phyloP scores from a whole-genome alignment of 1,139 yeast genomes.

The Ashbya aceris region DNA sequence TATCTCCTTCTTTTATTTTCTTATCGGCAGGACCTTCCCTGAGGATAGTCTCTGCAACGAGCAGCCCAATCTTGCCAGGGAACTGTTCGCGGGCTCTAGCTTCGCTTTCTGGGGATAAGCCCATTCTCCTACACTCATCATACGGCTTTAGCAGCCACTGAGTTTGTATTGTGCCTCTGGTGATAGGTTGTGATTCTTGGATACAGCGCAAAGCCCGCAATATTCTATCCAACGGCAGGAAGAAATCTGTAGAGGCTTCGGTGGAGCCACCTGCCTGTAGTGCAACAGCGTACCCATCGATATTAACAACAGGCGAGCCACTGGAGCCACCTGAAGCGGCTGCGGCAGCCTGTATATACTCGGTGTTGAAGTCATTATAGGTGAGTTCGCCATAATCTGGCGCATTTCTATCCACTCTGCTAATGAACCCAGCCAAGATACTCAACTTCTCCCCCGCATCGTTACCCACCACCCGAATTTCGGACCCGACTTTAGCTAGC shows the following conservation, averaged over 20 bases:
- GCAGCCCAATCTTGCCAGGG: slow-evolving; percentile 70
- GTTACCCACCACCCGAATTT: slow-evolving; percentile 89
- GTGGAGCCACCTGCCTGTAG: slow-evolving; percentile 91
- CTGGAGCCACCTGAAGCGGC: slow-evolving; percentile 93
- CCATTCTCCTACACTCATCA: slow-evolving; percentile 84
- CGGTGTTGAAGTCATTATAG: slow-evolving; percentile 93
- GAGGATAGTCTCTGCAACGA: slow-evolving; percentile 75
- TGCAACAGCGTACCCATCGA: slow-evolving; percentile 82
- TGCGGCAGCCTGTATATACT: slow-evolving; percentile 94
- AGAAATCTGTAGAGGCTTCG: slow-evolving; percentile 88
- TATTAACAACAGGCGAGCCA: slow-evolving; percentile 88
- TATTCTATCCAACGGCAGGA: slow-evolving; percentile 78
- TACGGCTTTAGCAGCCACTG: slow-evolving; percentile 84
- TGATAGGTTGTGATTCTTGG: slow-evolving; percentile 48
- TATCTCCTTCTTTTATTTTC: slow-evolving; percentile 75
- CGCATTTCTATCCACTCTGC: slow-evolving; percentile 86
- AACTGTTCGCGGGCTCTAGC: slow-evolving; percentile 54
- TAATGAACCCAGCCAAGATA: slow-evolving; percentile 80
- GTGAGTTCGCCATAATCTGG: slow-evolving; percentile 87
- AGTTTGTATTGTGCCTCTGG: slow-evolving; percentile 82
- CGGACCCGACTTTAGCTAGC: slow-evolving; percentile 79
- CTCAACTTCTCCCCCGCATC: slow-evolving; percentile 94
- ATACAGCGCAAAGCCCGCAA: slow-evolving; percentile 70
- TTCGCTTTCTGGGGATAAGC: slow-evolving; percentile 70
- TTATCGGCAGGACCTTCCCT: slow-evolving; percentile 85